Base-by-base conservation (phyloP, 768 basidiomycete species). In the Pleurotus citrinopileatus region DNA sequence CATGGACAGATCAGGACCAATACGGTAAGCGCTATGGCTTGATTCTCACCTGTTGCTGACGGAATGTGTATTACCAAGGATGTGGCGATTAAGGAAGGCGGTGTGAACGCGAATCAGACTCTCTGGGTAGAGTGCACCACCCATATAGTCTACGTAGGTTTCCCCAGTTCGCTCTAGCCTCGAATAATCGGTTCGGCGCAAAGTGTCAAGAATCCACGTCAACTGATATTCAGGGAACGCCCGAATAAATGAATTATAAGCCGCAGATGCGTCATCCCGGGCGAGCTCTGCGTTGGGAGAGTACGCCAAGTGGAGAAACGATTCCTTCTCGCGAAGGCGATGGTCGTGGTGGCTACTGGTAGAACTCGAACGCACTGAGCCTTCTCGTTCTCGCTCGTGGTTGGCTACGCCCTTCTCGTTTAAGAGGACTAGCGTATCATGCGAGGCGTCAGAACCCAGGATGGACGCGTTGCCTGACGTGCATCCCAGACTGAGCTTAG, bases 121-220 rank as follows among this genome's bases (percentile, higher is more conserved):
- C 60, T 89, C 86, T 9, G 91, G 91, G 58, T 89, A 90, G 28
- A 92, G 72, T 0, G 87, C 80, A 20, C 87, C 89, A 26, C 91
- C 91, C 88, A 92, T 92, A 59, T 88, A 92, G 62, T 93, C 91
- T 56, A 91, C 85, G 55, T 92, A 92, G 7, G 84, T 86, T 70
- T 91, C 88, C 4, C 81, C 81, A 7, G 72, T 70, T 10, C 76
- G 77, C 56, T 84, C 80, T 38, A 88, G 72, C 48, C 87, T 71
- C 3, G 72, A 55, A 59, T 80, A 87, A 65, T 90, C 86, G 0
- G 77, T 82, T 58, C 77, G 73, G 44, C 87, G 81, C 13, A 89
- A 76, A 0, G 80, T 75, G 61, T 90, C 88, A 52, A 90, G 64
- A 54, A 84, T 84, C 83, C 86, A 86, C 5, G 87, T 89, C 13